These are phyloP conservation scores for Daldinia bambusicola DNA, from an alignment of 495 filamentous ascomycete genomes.

Conservation along the genomic window DNA sequence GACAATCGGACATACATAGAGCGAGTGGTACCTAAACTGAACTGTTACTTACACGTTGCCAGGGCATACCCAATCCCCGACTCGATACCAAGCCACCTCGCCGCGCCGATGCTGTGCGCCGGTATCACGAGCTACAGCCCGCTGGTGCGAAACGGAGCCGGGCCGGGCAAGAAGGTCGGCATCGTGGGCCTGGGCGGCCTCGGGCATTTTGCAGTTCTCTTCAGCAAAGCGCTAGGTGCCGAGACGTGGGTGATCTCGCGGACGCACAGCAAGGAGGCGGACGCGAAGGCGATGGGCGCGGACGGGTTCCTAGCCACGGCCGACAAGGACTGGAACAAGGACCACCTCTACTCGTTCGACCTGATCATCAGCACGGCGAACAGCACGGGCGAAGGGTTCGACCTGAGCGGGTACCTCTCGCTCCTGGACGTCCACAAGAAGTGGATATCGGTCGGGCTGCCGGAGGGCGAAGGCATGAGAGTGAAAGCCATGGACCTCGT, in stretches of 20 bases:
- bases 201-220: slow-evolving; percentile 77
- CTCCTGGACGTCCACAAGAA: slow-evolving; percentile 85
- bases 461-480: slow-evolving; percentile 78
- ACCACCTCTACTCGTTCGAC: slow-evolving; percentile 66
- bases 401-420: slow-evolving; percentile 74
- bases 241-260: slow-evolving; percentile 77
- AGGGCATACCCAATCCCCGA: slow-evolving; percentile 83
- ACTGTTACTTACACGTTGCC: neutral
- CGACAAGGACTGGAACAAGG: slow-evolving; percentile 72
- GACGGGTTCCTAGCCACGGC: slow-evolving; percentile 75
- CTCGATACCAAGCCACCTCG: slow-evolving; percentile 68
- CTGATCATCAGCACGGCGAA: slow-evolving; percentile 69
- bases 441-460: slow-evolving; percentile 85
- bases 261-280: slow-evolving; percentile 72
- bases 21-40: neutral
- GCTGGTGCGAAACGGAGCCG: slow-evolving; percentile 76
- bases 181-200: slow-evolving; percentile 78
- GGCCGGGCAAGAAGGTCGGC: slow-evolving; percentile 83
- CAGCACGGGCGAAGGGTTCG: slow-evolving; percentile 61
- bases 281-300: slow-evolving; percentile 75
- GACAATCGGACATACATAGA: neutral
- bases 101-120: slow-evolving; percentile 87
- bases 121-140: slow-evolving; percentile 85
- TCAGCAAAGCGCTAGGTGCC: slow-evolving; percentile 75
- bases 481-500: slow-evolving; percentile 82